Conservation (phyloP, 805 yeast genomes). For the Scheffersomyces stipitis region DNA sequence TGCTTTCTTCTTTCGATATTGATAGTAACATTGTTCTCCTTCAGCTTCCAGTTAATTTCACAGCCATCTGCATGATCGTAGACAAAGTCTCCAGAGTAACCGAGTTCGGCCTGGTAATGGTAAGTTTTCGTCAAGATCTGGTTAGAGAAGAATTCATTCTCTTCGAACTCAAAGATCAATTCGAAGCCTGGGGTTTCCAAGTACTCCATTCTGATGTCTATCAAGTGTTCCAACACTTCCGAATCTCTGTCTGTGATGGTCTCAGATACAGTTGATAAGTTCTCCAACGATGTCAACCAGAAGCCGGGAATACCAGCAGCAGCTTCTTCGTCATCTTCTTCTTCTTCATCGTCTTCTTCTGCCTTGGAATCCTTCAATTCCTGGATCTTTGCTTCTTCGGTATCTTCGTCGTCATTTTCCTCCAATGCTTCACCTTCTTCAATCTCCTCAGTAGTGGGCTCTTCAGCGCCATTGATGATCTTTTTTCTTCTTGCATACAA, state of each 20-base stretch:
- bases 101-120: conserved; percentile 90
- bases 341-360: conserved; percentile 45
- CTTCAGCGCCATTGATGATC: conserved; percentile 67
- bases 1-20: conserved; percentile 92
- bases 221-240: conserved; percentile 70
- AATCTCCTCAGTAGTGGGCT: conserved; percentile 79
- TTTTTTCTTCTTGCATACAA: conserved; percentile 70
- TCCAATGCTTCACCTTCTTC: conserved; percentile 74
- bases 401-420: conserved; percentile 47
- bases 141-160: conserved; percentile 77
- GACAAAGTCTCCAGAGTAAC: conserved; percentile 93
- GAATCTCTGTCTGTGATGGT: conserved; percentile 87
- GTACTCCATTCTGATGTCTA: conserved; percentile 76
- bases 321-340: conserved; percentile 36
- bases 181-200: conserved; percentile 85
- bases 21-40: conserved; percentile 81
- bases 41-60: conserved; percentile 78
- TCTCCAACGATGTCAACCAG: conserved; percentile 95
- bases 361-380: conserved; percentile 41
- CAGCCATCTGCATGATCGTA: conserved; percentile 96
- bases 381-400: conserved; percentile 28
- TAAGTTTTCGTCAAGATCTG: conserved; percentile 76
- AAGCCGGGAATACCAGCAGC: conserved; percentile 85
- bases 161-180: conserved; percentile 74
- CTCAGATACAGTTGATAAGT: conserved; percentile 76